phyloP scores from a whole-genome alignment of 768 basidiomycete genomes.

The Amanita fuliginea region DNA sequence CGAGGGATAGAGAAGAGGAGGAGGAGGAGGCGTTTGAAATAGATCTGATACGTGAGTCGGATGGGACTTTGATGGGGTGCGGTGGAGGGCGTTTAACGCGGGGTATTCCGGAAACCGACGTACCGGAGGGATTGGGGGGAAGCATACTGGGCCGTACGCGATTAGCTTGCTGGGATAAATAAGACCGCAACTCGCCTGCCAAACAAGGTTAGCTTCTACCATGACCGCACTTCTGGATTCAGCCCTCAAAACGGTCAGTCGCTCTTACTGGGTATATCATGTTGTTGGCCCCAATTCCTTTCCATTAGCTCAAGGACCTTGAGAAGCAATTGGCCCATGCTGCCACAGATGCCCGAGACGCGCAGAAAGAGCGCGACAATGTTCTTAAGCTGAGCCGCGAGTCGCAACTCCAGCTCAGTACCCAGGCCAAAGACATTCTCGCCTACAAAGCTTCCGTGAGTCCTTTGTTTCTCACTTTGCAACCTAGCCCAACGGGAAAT shows the following conservation, averaged over 20 bases:
- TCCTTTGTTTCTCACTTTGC: conserved; percentile 7
- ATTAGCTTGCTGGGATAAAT: not conserved
- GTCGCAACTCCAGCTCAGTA: conserved; percentile 32
- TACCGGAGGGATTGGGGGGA: conserved; percentile 32
- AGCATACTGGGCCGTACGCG: conserved; percentile 21
- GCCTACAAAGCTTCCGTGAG: conserved; percentile 33
- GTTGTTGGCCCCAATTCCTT: no score
- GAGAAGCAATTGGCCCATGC: conserved; percentile 47
- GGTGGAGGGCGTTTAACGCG: conserved; percentile 19
- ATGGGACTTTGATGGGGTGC: conserved; percentile 7
- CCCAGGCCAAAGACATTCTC: conserved; percentile 33
- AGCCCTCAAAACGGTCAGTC: conserved; percentile 19
- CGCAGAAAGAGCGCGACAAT: conserved; percentile 37
- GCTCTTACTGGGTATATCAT: no score
- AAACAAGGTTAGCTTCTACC: not conserved
- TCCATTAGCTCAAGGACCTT: conserved; percentile 37
- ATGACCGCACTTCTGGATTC: conserved; percentile 16
- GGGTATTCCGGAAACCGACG: conserved; percentile 14
- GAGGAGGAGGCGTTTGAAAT: conserved; percentile 44
- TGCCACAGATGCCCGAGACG: conserved; percentile 31
- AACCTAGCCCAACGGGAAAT: not conserved
- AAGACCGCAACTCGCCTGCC: no score
- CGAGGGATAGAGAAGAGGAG: conserved; percentile 45
- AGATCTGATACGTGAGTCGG: conserved; percentile 34
- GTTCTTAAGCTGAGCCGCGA: conserved; percentile 33